Evolutionary conservation across 169 alveolate genomes (phyloP), one percentile per base, ranked within the genome.

Genomic region (Cryptosporidium sp.): DNA sequence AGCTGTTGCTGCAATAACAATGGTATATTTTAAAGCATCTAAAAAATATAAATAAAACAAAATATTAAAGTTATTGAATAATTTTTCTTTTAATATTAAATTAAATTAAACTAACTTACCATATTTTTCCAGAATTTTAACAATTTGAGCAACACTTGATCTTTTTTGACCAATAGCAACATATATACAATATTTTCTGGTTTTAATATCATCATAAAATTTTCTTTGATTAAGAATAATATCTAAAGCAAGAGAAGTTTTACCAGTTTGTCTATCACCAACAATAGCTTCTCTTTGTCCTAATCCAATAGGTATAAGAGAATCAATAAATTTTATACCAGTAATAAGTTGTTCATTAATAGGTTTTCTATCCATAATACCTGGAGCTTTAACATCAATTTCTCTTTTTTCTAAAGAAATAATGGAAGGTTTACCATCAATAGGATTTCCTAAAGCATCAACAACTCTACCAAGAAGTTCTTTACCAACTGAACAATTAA

Each of bases 241-340:
- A 92, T 98, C 99, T 14, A 97, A 94, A 21, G 99, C 99, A 60
- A 98, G 93, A 39, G 99, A 98, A 10, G 99, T 98, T 91, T 98
- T 98, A 9, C 99, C 99, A 21, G 99, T 98, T 92, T 97, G 98
- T 85, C 99, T 96, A 93, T 98, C 99, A 26, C 99, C 99, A 84
- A 98, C 97, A 86, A 98, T 98, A 62, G 97, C 95, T 95, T 97
- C 99, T 85, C 99, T 97, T 92, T 98, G 98, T 33, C 99, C 99
- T 85, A 99, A 95, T 51, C 99, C 99, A 73, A 98, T 97, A 4
- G 99, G 99, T 37, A 98, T 98, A 37, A 98, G 94, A 62, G 99
- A 94, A 94, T 98, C 99, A 61, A 98, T 99, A 61, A 98, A 95
- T 92, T 98, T 97, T 44, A 98, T 93, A 12, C 99, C 99, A 16